These are phyloP conservation scores for Phytophthora foliorum DNA, from an alignment of 352 stramenopile genomes.

Conservation along the genomic window DNA sequence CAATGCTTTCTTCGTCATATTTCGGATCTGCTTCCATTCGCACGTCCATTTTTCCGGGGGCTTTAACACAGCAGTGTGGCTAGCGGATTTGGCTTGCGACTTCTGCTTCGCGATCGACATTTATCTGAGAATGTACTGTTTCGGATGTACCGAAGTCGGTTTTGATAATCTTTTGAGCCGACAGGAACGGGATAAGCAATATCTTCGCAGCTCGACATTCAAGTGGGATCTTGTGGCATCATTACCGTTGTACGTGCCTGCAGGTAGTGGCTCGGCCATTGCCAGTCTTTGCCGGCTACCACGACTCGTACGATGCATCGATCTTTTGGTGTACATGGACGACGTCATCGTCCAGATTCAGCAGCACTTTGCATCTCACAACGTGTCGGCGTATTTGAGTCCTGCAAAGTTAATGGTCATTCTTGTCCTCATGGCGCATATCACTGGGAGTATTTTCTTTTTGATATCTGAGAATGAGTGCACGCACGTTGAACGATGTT, in stretches of 20 bases:
- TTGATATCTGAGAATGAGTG: conserved; percentile 76
- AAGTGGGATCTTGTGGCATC: conserved; percentile 69
- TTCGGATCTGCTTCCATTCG: conserved; percentile 75
- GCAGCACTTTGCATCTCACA: conserved; percentile 68
- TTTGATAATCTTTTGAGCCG: conserved; percentile 57
- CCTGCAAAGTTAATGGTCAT: conserved; percentile 76
- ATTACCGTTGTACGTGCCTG: conserved; percentile 56
- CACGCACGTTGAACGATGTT: conserved; percentile 50
- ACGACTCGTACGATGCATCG: conserved; percentile 61
- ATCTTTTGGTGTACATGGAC: conserved; percentile 68
- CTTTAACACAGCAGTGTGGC: conserved; percentile 35
- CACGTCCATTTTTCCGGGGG: conserved; percentile 45
- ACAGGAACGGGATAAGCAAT: conserved; percentile 42
- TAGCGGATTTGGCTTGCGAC: conserved; percentile 67
- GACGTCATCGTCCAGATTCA: conserved; percentile 77
- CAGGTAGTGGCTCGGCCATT: conserved; percentile 28
- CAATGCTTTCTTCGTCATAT: conserved; percentile 73
- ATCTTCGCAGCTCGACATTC: conserved; percentile 53
- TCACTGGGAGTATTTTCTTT: conserved; percentile 75
- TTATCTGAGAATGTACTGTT: conserved; percentile 78
- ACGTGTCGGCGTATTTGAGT: conserved; percentile 77
- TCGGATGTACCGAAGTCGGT: conserved; percentile 55
- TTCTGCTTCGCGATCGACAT: conserved; percentile 65
- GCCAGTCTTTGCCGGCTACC: conserved; percentile 61
- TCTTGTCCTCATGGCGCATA: conserved; percentile 65